Evolutionary conservation across 1,284 basidiomycete genomes (phyloP).

Genomic region (Erythrobasidium hasegawianum): DNA sequence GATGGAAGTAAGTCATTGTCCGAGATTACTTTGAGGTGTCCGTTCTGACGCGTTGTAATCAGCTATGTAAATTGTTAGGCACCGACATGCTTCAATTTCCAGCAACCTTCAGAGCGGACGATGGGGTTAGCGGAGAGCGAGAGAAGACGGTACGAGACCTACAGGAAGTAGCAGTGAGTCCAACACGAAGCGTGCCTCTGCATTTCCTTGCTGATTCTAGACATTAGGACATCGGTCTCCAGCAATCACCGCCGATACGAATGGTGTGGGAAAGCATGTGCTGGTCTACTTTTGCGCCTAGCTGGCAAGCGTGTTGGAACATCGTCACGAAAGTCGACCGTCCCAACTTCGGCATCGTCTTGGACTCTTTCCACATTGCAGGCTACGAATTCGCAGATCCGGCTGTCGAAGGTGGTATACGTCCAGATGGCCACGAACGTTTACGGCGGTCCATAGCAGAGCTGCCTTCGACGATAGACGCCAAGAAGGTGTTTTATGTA

Average conservation of each 20-base stretch:
- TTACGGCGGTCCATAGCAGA: constrained; percentile 1
- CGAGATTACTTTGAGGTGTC: too few relatives aligned
- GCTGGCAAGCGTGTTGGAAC: constrained; percentile 12
- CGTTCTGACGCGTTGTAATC: constrained; percentile 8
- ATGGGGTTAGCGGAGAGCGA: neutral
- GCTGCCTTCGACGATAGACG: neutral
- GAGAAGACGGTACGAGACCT: constrained; percentile 5
- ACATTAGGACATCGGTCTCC: neutral
- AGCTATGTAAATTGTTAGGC: constrained; percentile 22
- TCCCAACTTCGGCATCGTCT: constrained; percentile 18
- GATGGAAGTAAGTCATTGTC: too few relatives aligned
- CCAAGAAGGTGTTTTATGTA: neutral
- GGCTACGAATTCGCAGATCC: neutral
- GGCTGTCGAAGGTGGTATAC: neutral
- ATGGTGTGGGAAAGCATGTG: constrained; percentile 27
- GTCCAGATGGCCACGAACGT: constrained; percentile 1
- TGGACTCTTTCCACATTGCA: constrained; percentile 33
- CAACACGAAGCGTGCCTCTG: too few relatives aligned
- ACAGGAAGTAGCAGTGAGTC: neutral
- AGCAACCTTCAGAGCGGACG: constrained; percentile 8
- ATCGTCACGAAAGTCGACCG: constrained; percentile 20
- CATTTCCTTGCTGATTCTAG: too few relatives aligned
- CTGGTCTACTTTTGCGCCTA: constrained; percentile 13
- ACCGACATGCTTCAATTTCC: constrained; percentile 25
- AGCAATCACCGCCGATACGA: neutral